Conservation (phyloP, 2,329 filamentous ascomycete species). For the Venturia pyrina region DNA sequence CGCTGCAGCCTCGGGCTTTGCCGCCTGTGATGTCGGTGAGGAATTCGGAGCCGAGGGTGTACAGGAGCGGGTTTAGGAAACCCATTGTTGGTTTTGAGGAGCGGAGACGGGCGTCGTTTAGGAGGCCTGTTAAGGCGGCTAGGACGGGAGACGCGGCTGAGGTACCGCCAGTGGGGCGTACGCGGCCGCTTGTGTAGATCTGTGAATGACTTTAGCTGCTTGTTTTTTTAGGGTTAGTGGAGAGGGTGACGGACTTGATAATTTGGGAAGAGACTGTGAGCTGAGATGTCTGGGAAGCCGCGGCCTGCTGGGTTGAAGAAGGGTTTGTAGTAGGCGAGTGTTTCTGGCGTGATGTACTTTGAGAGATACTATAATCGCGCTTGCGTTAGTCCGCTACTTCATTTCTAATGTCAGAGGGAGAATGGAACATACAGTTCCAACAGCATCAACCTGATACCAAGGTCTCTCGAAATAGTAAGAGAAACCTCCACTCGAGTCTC, state of each 20-base stretch:
- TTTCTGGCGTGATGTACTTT: neutral
- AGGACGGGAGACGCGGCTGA: conserved; percentile 34
- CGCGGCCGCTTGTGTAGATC: neutral
- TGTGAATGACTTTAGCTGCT: neutral
- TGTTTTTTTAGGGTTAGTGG: neutral
- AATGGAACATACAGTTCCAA: conserved; percentile 1
- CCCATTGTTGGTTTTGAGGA: conserved; percentile 37
- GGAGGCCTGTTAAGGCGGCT: conserved; percentile 43
- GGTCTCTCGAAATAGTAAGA: conserved; percentile 33
- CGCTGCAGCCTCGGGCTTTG: conserved; percentile 24
- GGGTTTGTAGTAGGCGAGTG: conserved; percentile 2
- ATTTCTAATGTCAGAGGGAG: neutral
- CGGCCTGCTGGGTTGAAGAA: conserved; percentile 13
- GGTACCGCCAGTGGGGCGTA: conserved; percentile 9
- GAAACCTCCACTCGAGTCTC: conserved; percentile 34
- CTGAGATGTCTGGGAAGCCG: conserved; percentile 14
- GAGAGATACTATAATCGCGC: neutral
- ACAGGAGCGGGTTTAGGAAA: conserved; percentile 48
- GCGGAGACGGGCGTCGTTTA: conserved; percentile 47
- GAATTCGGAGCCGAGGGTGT: conserved; percentile 20
- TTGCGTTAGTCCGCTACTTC: neutral
- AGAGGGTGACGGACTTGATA: conserved; percentile 6
- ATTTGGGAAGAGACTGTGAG: conserved; percentile 5
- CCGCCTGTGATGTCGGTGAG: conserved; percentile 23
- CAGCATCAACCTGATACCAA: conserved; percentile 25